phyloP scores from a whole-genome alignment of 148 eudicot genomes.

The Drosera capensis region DNA sequence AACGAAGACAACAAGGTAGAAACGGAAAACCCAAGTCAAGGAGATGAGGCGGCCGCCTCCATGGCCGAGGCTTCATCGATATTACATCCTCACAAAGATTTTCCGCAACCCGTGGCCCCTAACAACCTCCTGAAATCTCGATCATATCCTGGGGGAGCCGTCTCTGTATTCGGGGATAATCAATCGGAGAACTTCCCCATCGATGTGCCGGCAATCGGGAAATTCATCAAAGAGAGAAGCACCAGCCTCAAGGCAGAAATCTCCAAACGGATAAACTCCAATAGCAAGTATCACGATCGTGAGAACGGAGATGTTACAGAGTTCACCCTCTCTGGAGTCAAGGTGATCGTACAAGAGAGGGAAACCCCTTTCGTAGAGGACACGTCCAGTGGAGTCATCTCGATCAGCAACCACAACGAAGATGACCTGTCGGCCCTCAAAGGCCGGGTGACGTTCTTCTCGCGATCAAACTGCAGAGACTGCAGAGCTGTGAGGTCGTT shows the following conservation, averaged over 20 bases:
- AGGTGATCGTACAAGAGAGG: constrained; percentile 46
- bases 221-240: constrained; percentile 47
- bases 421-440: constrained; percentile 11
- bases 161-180: constrained; percentile 8
- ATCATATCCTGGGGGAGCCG: background rate
- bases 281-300: constrained; percentile 7
- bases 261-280: constrained; percentile 25
- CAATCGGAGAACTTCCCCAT: constrained; percentile 14
- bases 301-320: constrained; percentile 34
- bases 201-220: constrained; percentile 46
- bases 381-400: background rate
- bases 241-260: constrained; percentile 41
- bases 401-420: background rate
- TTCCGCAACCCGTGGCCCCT: constrained; percentile 59
- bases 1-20: too few relatives aligned
- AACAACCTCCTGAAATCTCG: constrained; percentile 18
- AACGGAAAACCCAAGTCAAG: background rate
- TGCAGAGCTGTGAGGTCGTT: constrained; percentile 62
- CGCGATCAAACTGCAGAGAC: constrained; percentile 82
- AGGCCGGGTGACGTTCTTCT: constrained; percentile 75
- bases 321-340: constrained; percentile 52
- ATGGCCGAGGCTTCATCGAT: too few relatives aligned
- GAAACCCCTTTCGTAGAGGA: constrained; percentile 5
- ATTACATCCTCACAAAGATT: constrained; percentile 28
- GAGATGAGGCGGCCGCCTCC: too few relatives aligned